Percentiles rank a stretch among this genome's conserved stretches.
phyloP scores from a whole-genome alignment of 164 flowering plant genomes.

The Magnolia officinalis region DNA sequence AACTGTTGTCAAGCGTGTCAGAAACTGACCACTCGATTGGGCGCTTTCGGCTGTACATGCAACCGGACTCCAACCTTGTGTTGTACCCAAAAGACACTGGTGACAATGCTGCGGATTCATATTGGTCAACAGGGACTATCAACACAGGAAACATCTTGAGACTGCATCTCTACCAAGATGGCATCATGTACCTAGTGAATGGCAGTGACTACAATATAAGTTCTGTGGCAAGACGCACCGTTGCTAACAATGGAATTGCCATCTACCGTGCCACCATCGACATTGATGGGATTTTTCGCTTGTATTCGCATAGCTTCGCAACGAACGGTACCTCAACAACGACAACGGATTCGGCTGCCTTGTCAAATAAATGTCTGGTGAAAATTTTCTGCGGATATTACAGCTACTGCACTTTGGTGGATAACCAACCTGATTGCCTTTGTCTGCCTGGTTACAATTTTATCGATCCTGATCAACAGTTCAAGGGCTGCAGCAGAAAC shows the following conservation, averaged over 20 bases:
- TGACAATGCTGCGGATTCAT: neutral
- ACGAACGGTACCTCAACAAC: neutral
- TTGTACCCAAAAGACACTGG: neutral
- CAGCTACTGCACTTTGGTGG: constrained; percentile 6
- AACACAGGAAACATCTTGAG: constrained; percentile 5
- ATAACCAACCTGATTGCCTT: constrained; percentile 9
- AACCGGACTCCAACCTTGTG: constrained; percentile 6
- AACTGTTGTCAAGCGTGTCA: constrained; percentile 16
- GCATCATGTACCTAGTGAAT: neutral
- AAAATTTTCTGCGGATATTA: constrained; percentile 21
- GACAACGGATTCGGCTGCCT: neutral
- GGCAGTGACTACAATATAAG: neutral
- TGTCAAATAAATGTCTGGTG: constrained; percentile 3
- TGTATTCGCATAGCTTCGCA: neutral
- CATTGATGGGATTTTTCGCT: constrained; percentile 9
- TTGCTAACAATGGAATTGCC: neutral
- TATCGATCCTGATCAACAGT: constrained; percentile 16
- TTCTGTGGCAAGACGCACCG: too few species aligned
- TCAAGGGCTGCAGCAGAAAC: constrained; percentile 28
- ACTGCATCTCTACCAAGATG: neutral
- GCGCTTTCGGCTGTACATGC: constrained; percentile 20
- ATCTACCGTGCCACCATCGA: constrained; percentile 7
- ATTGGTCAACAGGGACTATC: neutral
- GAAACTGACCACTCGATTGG: constrained; percentile 16
- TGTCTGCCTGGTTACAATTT: constrained; percentile 25